Conservation (phyloP, 1,284 basidiomycete species). For the Hemileia vastatrix region DNA sequence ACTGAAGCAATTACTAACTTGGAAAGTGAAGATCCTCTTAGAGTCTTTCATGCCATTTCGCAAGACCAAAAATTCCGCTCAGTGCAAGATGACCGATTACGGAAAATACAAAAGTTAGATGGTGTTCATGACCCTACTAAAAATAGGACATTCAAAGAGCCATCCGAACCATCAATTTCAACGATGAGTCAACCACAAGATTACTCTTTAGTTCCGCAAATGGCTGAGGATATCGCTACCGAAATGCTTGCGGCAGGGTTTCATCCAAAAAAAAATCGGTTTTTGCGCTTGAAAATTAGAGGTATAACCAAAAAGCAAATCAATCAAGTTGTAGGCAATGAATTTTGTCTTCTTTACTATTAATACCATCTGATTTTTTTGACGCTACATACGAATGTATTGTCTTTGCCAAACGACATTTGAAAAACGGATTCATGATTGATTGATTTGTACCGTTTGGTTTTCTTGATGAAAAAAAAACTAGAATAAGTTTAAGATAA, state of each 20-base stretch:
- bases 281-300: neutral
- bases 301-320: conserved; percentile 8
- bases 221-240: neutral
- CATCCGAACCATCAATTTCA: neutral
- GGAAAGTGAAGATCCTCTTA: conserved; percentile 1
- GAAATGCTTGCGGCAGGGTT: conserved; percentile 12
- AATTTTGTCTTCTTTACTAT: neutral
- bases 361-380: too few species aligned
- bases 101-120: too few species aligned
- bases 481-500: conserved; percentile 13
- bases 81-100: neutral
- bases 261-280: neutral
- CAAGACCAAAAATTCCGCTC: neutral
- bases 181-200: neutral
- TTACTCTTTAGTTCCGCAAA: neutral
- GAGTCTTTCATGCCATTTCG: neutral
- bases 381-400: too few species aligned
- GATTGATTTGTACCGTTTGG: too few species aligned
- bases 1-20: neutral
- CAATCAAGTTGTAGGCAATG: neutral
- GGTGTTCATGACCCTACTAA: neutral
- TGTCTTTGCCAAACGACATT: too few species aligned
- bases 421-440: too few species aligned
- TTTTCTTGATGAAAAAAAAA: too few species aligned
- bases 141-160: neutral